Conservation (phyloP, 164 flowering plant genomes). For the Santalum album region DNA sequence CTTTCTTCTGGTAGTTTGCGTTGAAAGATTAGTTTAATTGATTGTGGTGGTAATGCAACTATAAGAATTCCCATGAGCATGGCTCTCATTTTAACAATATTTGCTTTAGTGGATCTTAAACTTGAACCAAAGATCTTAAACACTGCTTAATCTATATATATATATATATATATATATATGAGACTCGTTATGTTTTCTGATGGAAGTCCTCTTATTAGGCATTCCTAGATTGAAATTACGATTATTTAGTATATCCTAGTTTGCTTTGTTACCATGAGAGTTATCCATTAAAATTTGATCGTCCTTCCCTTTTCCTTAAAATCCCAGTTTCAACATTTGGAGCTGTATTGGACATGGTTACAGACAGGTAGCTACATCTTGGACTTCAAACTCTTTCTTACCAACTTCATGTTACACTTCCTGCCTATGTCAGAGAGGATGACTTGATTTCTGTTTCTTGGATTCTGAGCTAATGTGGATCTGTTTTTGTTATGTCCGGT, state of each 20-base stretch:
- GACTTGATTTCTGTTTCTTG: background rate
- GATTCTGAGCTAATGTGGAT: background rate
- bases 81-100: too few species aligned
- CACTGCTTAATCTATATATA: too few species aligned
- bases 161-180: too few species aligned
- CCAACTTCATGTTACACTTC: background rate
- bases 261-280: too few species aligned
- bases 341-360: slow-evolving; percentile 97
- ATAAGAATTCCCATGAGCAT: too few species aligned
- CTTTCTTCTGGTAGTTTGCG: too few species aligned
- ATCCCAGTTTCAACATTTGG: slow-evolving; percentile 87
- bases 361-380: slow-evolving; percentile 59
- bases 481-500: slow-evolving; percentile 5
- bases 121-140: too few species aligned
- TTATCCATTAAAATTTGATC: background rate
- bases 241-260: background rate
- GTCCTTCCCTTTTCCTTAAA: background rate
- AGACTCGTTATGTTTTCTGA: too few species aligned
- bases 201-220: too few species aligned
- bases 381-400: background rate
- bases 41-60: background rate
- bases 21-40: background rate
- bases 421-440: background rate
- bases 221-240: too few species aligned
- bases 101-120: too few species aligned